Percentiles rank a stretch among this genome's conserved stretches.
Conservation (phyloP, 345 rosid species). For the Euphorbia tirucalli region DNA sequence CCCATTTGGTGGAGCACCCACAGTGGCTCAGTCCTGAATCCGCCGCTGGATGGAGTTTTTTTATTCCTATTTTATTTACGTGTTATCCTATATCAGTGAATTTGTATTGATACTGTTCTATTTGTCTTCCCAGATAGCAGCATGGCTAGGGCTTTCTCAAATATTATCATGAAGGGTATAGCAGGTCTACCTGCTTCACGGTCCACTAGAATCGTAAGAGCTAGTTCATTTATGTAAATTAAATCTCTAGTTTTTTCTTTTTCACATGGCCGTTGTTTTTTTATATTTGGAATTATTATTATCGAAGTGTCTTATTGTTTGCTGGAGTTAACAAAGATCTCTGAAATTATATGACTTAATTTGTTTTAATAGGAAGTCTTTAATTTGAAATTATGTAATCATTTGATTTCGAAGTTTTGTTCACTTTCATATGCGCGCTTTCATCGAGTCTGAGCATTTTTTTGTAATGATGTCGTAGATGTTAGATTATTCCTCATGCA, state of each 20-base stretch:
- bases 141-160: conserved; percentile 69
- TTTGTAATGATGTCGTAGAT: background rate
- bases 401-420: background rate
- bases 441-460: background rate
- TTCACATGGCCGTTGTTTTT: background rate
- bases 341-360: background rate
- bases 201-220: conserved; percentile 50
- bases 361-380: background rate
- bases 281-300: background rate
- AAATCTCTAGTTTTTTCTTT: background rate
- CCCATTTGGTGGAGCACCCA: too few species aligned
- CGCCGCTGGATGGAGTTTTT: background rate
- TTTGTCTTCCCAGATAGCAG: background rate
- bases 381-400: background rate
- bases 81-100: background rate
- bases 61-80: background rate
- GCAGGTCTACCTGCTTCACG: conserved; percentile 39
- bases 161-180: conserved; percentile 46
- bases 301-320: background rate
- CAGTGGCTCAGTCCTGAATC: too few species aligned
- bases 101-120: background rate
- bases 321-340: background rate
- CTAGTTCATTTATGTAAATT: background rate
- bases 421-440: background rate
- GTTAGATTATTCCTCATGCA: background rate